Percentiles rank a stretch among this genome's conserved stretches.
These are phyloP conservation scores for Sporormia fimetaria DNA, from an alignment of 495 filamentous ascomycete species.

Conservation along the genomic window DNA sequence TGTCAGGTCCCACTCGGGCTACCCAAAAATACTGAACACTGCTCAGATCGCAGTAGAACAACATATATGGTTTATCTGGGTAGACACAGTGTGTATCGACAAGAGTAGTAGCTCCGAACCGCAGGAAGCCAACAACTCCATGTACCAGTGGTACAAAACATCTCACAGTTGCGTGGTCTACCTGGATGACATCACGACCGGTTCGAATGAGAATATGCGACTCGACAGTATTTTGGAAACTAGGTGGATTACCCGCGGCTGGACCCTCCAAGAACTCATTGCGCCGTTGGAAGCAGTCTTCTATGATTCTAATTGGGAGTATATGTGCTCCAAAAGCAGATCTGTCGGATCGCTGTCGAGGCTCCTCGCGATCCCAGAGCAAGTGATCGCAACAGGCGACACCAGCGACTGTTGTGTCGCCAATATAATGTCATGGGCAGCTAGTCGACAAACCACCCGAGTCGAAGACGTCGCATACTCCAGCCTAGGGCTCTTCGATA, in stretches of 20 bases:
- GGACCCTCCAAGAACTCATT: conserved; percentile 18
- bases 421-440: conserved; percentile 16
- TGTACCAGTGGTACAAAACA: conserved; percentile 16
- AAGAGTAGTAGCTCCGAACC: conserved; percentile 18
- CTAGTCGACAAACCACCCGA: conserved; percentile 9
- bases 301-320: conserved; percentile 1
- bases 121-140: conserved; percentile 13
- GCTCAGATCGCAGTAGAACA: conserved; percentile 1
- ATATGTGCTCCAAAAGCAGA: conserved; percentile 1
- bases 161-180: conserved; percentile 7
- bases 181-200: conserved; percentile 1
- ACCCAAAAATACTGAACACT: conserved; percentile 7
- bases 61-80: conserved; percentile 6
- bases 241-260: conserved; percentile 14
- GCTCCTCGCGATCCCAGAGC: background rate
- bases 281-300: conserved; percentile 6
- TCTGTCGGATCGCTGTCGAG: background rate
- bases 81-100: conserved; percentile 26
- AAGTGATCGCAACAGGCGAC: background rate
- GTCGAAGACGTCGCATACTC: conserved; percentile 10
- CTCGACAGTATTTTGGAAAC: conserved; percentile 1
- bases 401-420: background rate
- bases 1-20: conserved; percentile 4
- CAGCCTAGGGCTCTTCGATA: conserved; percentile 6
- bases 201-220: background rate